phyloP scores from a whole-genome alignment of 2,329 filamentous ascomycete species.

The Magnaporthiopsis poae region DNA sequence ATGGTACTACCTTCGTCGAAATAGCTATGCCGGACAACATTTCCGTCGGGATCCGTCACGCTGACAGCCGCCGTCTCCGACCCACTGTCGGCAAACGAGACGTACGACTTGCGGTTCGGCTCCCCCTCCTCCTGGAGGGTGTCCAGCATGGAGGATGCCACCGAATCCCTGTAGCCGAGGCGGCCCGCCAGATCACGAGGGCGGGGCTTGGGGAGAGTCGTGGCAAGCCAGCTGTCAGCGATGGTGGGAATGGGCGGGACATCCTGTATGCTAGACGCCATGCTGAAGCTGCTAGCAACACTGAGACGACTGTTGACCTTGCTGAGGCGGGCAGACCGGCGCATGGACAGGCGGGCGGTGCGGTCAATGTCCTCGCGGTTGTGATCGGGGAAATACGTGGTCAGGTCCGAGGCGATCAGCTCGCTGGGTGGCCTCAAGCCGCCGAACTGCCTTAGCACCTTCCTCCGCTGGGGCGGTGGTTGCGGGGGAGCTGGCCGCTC shows the following conservation, averaged over 20 bases:
- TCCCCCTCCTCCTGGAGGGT: constrained; percentile 81
- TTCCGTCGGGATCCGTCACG: constrained; percentile 68
- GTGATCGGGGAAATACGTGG: constrained; percentile 94
- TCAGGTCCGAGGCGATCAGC: constrained; percentile 90
- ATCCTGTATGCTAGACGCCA: constrained; percentile 83
- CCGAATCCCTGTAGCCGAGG: constrained; percentile 67
- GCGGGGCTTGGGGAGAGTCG: constrained; percentile 39
- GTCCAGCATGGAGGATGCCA: constrained; percentile 79
- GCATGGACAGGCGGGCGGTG: constrained; percentile 84
- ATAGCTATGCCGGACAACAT: constrained; percentile 64
- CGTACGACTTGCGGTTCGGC: constrained; percentile 87
- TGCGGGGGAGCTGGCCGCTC: constrained; percentile 45
- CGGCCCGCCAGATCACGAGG: constrained; percentile 34
- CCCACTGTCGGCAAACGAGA: constrained; percentile 71
- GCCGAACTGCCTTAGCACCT: constrained; percentile 67
- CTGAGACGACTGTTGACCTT: constrained; percentile 87
- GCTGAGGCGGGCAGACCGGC: constrained; percentile 81
- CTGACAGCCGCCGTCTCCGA: constrained; percentile 62
- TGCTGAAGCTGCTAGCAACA: constrained; percentile 86
- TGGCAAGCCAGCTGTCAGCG: constrained; percentile 79
- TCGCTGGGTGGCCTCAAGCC: constrained; percentile 89
- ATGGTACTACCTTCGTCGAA: constrained; percentile 67
- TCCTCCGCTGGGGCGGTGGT: constrained; percentile 34
- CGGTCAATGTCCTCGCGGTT: constrained; percentile 89
- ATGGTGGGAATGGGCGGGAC: constrained; percentile 93